A percentile compares a stretch with the other conserved stretches of the same genome.
These are phyloP conservation scores for Fusarium dimerum DNA, from an alignment of 2,329 filamentous ascomycete species.

Conservation along the genomic window DNA sequence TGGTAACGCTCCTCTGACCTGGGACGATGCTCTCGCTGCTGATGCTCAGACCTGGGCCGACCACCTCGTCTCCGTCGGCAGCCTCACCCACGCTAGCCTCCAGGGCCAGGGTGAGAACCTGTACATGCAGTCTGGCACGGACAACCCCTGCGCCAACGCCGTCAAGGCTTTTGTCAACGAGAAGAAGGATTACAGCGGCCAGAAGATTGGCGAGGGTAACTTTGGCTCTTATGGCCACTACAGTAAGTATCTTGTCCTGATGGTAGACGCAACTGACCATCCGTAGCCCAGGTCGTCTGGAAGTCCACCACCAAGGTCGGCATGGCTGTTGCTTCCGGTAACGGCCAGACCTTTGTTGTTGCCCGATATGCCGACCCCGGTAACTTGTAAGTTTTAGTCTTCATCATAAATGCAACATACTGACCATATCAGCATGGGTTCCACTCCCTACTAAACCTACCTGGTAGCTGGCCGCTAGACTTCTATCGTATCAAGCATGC, in stretches of 20 bases:
- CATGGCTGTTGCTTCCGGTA: slow-evolving; percentile 20
- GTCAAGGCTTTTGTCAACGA: slow-evolving; percentile 23
- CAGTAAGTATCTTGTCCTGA: slow-evolving; percentile 10
- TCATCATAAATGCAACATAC: slow-evolving; percentile 4
- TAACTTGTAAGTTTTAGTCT: slow-evolving; percentile 26
- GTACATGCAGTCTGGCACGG: slow-evolving; percentile 17
- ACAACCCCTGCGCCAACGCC: slow-evolving; percentile 18
- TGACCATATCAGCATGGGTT: slow-evolving; percentile 17
- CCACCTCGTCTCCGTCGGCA: slow-evolving; percentile 21
- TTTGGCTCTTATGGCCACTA: slow-evolving; percentile 27
- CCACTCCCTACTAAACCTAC: slow-evolving; percentile 20
- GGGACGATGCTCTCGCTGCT: slow-evolving; percentile 24
- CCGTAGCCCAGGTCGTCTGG: slow-evolving; percentile 23
- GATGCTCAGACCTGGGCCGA: slow-evolving; percentile 26
- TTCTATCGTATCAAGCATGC: no score
- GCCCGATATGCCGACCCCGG: slow-evolving; percentile 26
- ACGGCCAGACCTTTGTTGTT: slow-evolving; percentile 24
- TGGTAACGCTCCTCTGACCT: slow-evolving; percentile 17
- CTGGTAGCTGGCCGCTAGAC: neutral
- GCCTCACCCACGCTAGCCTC: slow-evolving; percentile 18
- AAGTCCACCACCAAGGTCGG: slow-evolving; percentile 28
- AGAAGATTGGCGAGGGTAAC: slow-evolving; percentile 21
- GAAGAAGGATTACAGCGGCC: slow-evolving; percentile 25
- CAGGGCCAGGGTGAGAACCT: slow-evolving; percentile 28
- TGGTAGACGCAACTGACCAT: neutral